Conservation (phyloP, 768 basidiomycete species). For the Lactifluus piperatus region DNA sequence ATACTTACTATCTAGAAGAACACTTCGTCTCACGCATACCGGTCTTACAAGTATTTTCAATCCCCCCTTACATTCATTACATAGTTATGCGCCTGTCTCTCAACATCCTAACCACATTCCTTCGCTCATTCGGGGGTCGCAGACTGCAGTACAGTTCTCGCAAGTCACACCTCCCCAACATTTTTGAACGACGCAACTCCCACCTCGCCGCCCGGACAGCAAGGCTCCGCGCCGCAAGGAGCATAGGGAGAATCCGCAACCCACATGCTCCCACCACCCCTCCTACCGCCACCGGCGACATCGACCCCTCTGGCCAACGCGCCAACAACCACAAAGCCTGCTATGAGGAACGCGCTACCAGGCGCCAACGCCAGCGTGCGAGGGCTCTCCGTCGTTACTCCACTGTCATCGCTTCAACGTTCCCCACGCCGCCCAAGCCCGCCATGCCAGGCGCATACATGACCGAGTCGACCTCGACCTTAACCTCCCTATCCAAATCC, state of each 20-base stretch:
- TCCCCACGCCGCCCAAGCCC: not conserved
- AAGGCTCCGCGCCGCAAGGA: slow-evolving; percentile 5
- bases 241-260: not conserved
- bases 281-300: not conserved
- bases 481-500: too few relatives aligned
- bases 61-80: not conserved
- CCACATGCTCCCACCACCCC: not conserved
- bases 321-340: not conserved
- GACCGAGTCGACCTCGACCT: not conserved
- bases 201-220: slow-evolving; percentile 1
- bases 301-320: not conserved
- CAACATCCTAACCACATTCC: not conserved
- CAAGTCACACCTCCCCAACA: slow-evolving; percentile 7
- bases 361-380: not conserved
- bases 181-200: slow-evolving; percentile 4
- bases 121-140: slow-evolving; percentile 1
- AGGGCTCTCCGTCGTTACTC: not conserved
- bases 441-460: slow-evolving; percentile 1
- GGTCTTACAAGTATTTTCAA: not conserved
- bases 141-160: not conserved
- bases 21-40: not conserved
- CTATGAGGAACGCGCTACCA: not conserved
- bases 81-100: slow-evolving; percentile 3
- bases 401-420: not conserved
- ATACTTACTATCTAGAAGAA: not conserved